phyloP scores from a whole-genome alignment of 2,329 filamentous ascomycete genomes.

The Hypoxylon sp. region DNA sequence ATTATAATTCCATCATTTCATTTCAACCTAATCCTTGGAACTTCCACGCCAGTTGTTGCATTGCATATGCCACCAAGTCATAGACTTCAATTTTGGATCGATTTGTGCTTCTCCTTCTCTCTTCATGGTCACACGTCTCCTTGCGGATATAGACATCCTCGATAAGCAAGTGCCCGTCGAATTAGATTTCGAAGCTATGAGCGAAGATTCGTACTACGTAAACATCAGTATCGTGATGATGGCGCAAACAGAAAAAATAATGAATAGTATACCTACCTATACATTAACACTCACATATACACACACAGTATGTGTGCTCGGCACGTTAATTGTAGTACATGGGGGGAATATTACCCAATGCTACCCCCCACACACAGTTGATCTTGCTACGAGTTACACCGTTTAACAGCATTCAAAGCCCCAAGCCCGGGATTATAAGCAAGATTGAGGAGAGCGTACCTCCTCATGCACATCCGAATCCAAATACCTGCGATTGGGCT shows the following conservation, averaged over 20 bases:
- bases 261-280: conserved; percentile 11
- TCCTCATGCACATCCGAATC: conserved; percentile 20
- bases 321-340: conserved; percentile 19
- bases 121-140: conserved; percentile 19
- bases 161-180: too few relatives aligned
- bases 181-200: too few relatives aligned
- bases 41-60: conserved; percentile 29
- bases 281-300: neutral
- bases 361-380: conserved; percentile 34
- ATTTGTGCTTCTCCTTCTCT: neutral
- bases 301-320: conserved; percentile 7
- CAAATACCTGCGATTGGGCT: conserved; percentile 22
- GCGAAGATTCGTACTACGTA: too few relatives aligned
- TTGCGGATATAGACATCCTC: conserved; percentile 25
- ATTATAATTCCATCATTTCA: too few relatives aligned
- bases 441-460: conserved; percentile 14
- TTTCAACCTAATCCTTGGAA: conserved; percentile 17
- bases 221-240: conserved; percentile 30
- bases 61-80: conserved; percentile 34
- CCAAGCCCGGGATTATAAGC: conserved; percentile 12
- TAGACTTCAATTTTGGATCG: too few relatives aligned
- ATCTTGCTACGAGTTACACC: too few relatives aligned
- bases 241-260: conserved; percentile 26
- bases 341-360: conserved; percentile 28
- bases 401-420: too few relatives aligned